Base-by-base conservation (phyloP, 2,329 filamentous ascomycete genomes). In the Thelonectria blattea region DNA sequence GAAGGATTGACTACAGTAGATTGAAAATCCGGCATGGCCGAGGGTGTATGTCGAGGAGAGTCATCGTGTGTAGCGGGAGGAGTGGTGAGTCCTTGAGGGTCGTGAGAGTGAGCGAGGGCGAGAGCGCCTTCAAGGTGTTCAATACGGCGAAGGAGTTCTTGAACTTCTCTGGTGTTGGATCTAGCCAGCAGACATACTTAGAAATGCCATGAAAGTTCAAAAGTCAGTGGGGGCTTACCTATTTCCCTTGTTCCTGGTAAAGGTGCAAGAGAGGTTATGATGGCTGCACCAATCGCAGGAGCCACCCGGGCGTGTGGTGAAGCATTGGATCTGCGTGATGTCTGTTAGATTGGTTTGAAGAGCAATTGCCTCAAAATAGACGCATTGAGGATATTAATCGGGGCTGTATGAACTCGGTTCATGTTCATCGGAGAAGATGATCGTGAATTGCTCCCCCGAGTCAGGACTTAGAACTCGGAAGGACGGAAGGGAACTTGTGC, bases 251-350 rank as follows among this genome's bases (percentile, higher is more conserved):
- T 61, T 65, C 37, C 64, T 58, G n/a, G 68, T 61, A 51, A 69
- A 69, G 6, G 67, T 69, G 34, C 67, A 69, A 7, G 61, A 45
- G 17, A 68, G 46, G 42, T 54, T 56, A 18, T 69, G 67, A 20
- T 63, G 65, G 32, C 56, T 59, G 14, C 67, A 69, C 67, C 67
- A 69, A 51, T 69, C 64, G 42, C 67, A 69, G 10, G 67, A 57
- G 42, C 56, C 60, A 17, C 57, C 52, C 2, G 51, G 60, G 3
- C 56, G 62, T 10, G 62, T 57, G 42, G 68, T 64, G 27, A 62
- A 51, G 37, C 67, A 69, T 62, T 69, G 67, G 30, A 69, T 69
- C 67, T 69, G 30, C 18, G 27, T 30, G 27, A 30, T n/a, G n/a
- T n/a, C n/a, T n/a, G n/a, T 30, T 30, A 30, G 27, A 30, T 3